Conservation (phyloP, 2,329 filamentous ascomycete genomes). For the Fusarium euwallaceae region DNA sequence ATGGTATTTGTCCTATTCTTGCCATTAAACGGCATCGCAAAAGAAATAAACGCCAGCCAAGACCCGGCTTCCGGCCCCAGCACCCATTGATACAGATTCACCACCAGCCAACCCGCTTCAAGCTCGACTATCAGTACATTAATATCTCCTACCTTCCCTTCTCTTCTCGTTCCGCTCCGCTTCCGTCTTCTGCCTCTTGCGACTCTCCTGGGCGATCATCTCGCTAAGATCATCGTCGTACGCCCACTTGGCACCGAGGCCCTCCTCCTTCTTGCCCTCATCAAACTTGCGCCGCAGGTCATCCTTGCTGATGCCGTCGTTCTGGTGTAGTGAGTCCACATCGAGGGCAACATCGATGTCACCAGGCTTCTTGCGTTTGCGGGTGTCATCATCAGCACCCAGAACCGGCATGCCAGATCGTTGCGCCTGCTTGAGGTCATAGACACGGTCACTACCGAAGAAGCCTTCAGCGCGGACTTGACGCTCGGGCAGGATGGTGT, state of each 20-base stretch:
- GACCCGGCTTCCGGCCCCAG: slow-evolving; percentile 29
- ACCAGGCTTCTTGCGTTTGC: slow-evolving; percentile 95
- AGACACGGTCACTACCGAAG: slow-evolving; percentile 94
- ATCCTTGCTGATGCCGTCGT: slow-evolving; percentile 86
- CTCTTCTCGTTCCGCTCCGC: slow-evolving; percentile 80
- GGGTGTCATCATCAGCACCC: slow-evolving; percentile 80
- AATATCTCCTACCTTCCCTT: slow-evolving; percentile 67
- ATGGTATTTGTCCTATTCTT: slow-evolving; percentile 43
- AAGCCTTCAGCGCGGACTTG: slow-evolving; percentile 90
- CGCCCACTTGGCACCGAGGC: slow-evolving; percentile 76
- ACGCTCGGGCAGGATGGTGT: slow-evolving; percentile 90
- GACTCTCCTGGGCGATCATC: slow-evolving; percentile 94
- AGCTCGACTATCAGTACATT: slow-evolving; percentile 32
- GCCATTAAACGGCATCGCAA: slow-evolving; percentile 32
- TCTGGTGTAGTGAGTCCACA: slow-evolving; percentile 80
- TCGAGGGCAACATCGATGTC: slow-evolving; percentile 95
- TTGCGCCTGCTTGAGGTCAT: slow-evolving; percentile 77
- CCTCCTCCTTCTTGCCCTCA: slow-evolving; percentile 74
- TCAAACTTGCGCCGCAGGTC: slow-evolving; percentile 87
- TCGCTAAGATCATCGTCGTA: slow-evolving; percentile 91
- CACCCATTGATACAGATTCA: slow-evolving; percentile 32
- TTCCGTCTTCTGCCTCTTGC: slow-evolving; percentile 91
- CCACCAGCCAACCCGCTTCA: neutral
- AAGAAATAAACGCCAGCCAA: slow-evolving; percentile 41
- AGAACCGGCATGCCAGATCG: slow-evolving; percentile 76